Evolutionary conservation across 108 stramenopile species (phyloP).

Genomic region (Stephanodiscus minutulus): DNA sequence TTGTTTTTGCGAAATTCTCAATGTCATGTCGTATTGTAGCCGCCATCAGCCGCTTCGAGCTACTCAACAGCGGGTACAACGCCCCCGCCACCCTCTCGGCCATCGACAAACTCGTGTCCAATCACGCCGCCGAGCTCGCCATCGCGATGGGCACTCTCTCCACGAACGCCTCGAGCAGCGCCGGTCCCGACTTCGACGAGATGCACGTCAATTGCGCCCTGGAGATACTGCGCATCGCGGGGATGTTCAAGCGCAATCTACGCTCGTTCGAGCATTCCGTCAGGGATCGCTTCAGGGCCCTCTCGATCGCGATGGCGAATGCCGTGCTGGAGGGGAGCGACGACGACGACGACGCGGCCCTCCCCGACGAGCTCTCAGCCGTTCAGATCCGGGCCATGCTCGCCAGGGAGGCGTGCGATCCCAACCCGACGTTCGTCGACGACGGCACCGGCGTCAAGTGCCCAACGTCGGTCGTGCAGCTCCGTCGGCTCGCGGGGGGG

Average conservation of each 20-base stretch:
- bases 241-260: conserved; percentile 55
- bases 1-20: not conserved
- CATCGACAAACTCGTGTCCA: conserved; percentile 66
- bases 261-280: conserved; percentile 60
- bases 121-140: conserved; percentile 70
- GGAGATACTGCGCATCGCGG: conserved; percentile 76
- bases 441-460: conserved; percentile 41
- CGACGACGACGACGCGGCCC: not conserved
- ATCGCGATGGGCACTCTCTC: conserved; percentile 66
- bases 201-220: conserved; percentile 77
- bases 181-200: conserved; percentile 67
- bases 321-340: conserved; percentile 25
- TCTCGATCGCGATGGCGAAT: conserved; percentile 55
- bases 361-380: conserved; percentile 74
- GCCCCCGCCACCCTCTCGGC: conserved; percentile 47
- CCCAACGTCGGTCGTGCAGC: conserved; percentile 42
- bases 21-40: conserved; percentile 17
- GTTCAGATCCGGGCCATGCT: conserved; percentile 76
- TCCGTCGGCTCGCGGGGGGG: conserved; percentile 49
- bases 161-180: conserved; percentile 39
- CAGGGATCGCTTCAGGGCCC: conserved; percentile 54
- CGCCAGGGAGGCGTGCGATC: conserved; percentile 59
- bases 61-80: conserved; percentile 78
- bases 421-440: conserved; percentile 23
- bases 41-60: conserved; percentile 70